Base-by-base conservation (phyloP, 192 early-diverging fungal genomes). In the Gorgonomyces haynaldii region DNA sequence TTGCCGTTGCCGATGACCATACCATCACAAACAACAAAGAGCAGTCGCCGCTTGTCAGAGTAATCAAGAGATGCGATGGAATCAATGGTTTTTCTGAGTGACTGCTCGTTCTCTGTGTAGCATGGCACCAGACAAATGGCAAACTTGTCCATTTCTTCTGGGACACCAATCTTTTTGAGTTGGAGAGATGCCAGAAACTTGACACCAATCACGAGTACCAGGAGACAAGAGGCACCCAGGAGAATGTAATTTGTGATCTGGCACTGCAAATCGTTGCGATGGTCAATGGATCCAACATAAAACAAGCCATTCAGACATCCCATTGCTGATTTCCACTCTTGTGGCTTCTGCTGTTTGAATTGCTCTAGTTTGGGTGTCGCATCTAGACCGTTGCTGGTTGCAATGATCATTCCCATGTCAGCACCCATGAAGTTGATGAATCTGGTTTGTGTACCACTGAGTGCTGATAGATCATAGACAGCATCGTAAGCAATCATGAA, bases 61-160 rank as follows among this genome's bases (percentile, higher is more conserved):
- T 88, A 89, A 6, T 62, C 52, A n/a, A 82, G 46, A 2, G 59
- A 58, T 5, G 85, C 67, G 10, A 89, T 62, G 13, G 85, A 79
- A 53, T 88, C 78, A 46, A 88, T 86, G 0, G 86, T 88, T 45
- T 76, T 70, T 16, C 75, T 70, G 16, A 89, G 67, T 8, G 13
- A 12, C 21, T 42, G 9, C 15, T 15, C 9, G 21, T 16, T 57
- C 57, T 98, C 95, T 8, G 92, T 96, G 65, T 98, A 98, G 69
- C 92, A 96, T 27, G 91, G 89, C 29, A 96, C 89, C 54, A 89
- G 83, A 50, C 82, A 84, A 58, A 96, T 91, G 48, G 91, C 81
- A 69, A 93, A 91, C 69, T 89, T 91, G 69, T 96, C 89, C 42
- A 82, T 79, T 61, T 91, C 84, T 50, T 91, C 89, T 1, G 85